Evolutionary conservation across 768 basidiomycete genomes (phyloP).

Genomic region (Boletus sp.): DNA sequence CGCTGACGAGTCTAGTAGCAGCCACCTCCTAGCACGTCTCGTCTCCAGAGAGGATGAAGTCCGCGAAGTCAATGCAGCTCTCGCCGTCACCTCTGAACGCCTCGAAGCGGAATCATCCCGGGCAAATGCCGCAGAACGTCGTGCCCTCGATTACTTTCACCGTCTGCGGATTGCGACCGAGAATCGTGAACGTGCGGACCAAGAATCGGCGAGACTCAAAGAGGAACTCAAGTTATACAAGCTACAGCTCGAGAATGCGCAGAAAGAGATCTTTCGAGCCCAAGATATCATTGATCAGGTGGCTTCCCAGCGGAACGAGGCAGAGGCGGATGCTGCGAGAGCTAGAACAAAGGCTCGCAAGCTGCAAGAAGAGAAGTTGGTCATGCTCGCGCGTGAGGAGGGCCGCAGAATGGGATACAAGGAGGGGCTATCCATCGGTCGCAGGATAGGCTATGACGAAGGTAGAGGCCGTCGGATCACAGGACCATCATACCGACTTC

Average conservation of each 20-base stretch:
- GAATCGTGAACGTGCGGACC: conserved; percentile 37
- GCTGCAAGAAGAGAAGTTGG: conserved; percentile 40
- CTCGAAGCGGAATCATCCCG: conserved; percentile 42
- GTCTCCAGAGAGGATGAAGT: conserved; percentile 31
- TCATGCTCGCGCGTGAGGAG: conserved; percentile 42
- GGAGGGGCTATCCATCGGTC: conserved; percentile 38
- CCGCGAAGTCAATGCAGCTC: conserved; percentile 28
- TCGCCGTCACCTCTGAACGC: conserved; percentile 28
- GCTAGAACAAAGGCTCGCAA: conserved; percentile 44
- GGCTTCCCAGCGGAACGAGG: conserved; percentile 40
- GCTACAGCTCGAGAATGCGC: conserved; percentile 42
- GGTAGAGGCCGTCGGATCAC: conserved; percentile 18
- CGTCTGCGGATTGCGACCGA: conserved; percentile 41
- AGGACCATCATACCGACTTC: conserved; percentile 9
- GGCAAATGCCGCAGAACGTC: conserved; percentile 43
- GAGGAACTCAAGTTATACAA: conserved; percentile 48
- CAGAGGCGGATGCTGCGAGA: conserved; percentile 43
- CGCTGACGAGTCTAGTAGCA: conserved; percentile 29
- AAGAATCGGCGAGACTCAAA: conserved; percentile 34
- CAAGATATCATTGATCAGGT: conserved; percentile 42
- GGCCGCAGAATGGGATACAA: conserved; percentile 39
- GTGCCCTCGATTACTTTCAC: conserved; percentile 45
- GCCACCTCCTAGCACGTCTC: conserved; percentile 29
- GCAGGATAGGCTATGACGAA: conserved; percentile 29
- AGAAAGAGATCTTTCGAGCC: conserved; percentile 42